These are phyloP conservation scores for Mycena indigotica DNA, from an alignment of 768 basidiomycete genomes.

Conservation along the genomic window DNA sequence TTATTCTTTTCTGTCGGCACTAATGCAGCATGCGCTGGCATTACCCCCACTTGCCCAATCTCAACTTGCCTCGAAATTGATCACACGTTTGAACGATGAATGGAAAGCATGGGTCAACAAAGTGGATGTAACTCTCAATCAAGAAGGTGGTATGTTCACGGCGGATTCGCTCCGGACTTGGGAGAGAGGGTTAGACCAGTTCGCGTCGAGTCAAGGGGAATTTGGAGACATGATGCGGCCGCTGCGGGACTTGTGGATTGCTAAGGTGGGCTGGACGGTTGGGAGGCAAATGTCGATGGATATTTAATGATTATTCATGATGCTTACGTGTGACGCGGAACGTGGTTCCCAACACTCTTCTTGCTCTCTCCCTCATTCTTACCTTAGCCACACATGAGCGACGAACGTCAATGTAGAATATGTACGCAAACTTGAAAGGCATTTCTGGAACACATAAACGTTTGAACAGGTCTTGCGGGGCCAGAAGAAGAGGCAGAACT, in stretches of 20 bases:
- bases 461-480: conserved; percentile 56
- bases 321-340: not conserved
- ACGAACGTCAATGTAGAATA: conserved; percentile 16
- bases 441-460: not conserved
- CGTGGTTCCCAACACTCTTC: not conserved
- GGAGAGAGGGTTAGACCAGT: conserved; percentile 69
- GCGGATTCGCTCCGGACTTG: conserved; percentile 67
- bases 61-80: conserved; percentile 56
- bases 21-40: conserved; percentile 67
- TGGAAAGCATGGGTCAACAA: conserved; percentile 78
- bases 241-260: conserved; percentile 65
- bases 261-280: conserved; percentile 78
- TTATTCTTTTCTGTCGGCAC: conserved; percentile 66
- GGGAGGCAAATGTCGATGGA: conserved; percentile 49
- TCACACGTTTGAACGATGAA: conserved; percentile 68
- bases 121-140: conserved; percentile 71
- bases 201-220: conserved; percentile 53
- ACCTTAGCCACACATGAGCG: too few relatives aligned
- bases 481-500: conserved; percentile 52
- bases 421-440: conserved; percentile 2
- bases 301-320: conserved; percentile 20
- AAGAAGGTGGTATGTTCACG: conserved; percentile 78
- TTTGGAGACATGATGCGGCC: conserved; percentile 42
- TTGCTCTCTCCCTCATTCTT: too few relatives aligned
- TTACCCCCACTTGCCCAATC: conserved; percentile 70